Evolutionary conservation across 305 asterid genomes (phyloP), one percentile per base, ranked within the genome.

Genomic region (Fraxinus baroniana): DNA sequence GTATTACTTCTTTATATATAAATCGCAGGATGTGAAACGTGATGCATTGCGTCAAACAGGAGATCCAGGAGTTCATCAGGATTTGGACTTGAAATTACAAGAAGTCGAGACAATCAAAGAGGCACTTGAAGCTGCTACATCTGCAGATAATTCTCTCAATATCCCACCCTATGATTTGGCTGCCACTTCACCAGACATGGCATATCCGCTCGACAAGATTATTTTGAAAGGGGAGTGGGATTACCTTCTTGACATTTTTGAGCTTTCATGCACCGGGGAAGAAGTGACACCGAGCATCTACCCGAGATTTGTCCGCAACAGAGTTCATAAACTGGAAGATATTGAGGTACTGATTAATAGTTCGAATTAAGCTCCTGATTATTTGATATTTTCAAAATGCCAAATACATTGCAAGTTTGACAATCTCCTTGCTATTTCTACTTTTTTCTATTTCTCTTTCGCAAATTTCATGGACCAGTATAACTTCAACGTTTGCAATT

Each of bases 151-250:
- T 83, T 90, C 86, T 76, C 91, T 88, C 9, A 90, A 92, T 84
- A 83, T 88, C 82, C 98, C 99, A 35, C 98, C 95, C 8, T 81
- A 91, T 88, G 84, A 93, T 88, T 22, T 93, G 86, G 91, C 84
- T 3, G 99, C 99, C 79, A 85, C 90, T 60, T 81, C 85, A 39
- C 87, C 91, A 26, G 88, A 92, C 71, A 82, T 80, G 81, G 98
- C 97, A 17, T 96, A 94, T 89, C 98, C 99, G 32, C 90, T 96
- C 5, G 89, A 96, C 81, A 88, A 80, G 86, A 96, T 96, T 49
- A 96, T 96, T 85, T 81, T 87, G 24, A 87, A 86, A 52, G 97
- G 98, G 78, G 99, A 96, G 83, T 96, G 99, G 98, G 91, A 87
- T 76, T 88, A 84, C 87, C 95, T 96, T 84, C 35, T 82, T 33